Conservation (phyloP, 768 basidiomycete species). For the Dentipellis fragilis region DNA sequence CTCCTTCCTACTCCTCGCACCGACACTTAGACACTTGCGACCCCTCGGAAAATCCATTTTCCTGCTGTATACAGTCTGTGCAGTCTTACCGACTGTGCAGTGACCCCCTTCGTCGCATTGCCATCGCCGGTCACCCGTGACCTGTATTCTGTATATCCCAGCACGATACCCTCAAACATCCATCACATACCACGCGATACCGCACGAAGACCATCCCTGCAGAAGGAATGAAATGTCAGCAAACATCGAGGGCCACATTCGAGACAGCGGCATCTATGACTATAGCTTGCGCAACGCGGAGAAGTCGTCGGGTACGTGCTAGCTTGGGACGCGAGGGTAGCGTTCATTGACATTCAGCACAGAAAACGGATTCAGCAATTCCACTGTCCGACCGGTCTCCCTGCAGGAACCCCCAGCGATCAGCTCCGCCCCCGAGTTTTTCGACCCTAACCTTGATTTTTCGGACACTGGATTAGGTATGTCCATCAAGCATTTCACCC, state of each 20-base stretch:
- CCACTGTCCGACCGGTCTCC: neutral
- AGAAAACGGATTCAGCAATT: neutral
- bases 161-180: no score
- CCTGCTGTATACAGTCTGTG: no score
- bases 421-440: neutral
- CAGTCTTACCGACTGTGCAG: no score
- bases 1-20: neutral
- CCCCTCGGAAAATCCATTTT: no score
- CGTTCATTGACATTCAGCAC: neutral
- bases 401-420: neutral
- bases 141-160: no score
- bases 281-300: neutral
- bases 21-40: no score
- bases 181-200: no score
- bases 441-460: constrained; percentile 3
- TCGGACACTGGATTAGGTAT: neutral
- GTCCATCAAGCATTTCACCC: neutral
- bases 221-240: constrained; percentile 4
- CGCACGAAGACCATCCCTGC: neutral
- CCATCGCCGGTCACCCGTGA: no score
- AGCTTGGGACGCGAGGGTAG: neutral
- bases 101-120: no score
- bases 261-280: neutral
- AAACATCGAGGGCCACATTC: neutral
- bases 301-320: neutral